Base-by-base conservation (phyloP, 805 yeast genomes). In the Yarrowia sp. region DNA sequence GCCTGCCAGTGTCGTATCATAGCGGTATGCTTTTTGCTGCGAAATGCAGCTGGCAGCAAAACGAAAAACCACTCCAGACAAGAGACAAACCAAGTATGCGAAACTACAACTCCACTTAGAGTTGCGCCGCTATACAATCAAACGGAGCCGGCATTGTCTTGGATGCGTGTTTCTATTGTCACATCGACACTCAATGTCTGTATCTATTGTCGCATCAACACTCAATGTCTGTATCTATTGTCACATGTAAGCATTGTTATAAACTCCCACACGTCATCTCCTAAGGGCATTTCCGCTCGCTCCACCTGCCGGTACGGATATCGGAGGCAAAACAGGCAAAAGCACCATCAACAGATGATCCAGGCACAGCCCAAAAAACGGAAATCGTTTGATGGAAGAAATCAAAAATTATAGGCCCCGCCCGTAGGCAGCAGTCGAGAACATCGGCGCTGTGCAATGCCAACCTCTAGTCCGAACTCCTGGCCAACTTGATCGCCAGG, bases 361-460 rank as follows among this genome's bases (percentile, higher is more conserved):
- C 14, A 9, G 16, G 24, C 36, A 14, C 53, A 27, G 27, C 35
- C 4, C 16, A 29, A 32, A 32, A 14, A 6, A n/a, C 6, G 12
- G 13, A 32, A 32, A n/a, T n/a, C 33, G n/a, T n/a, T n/a, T 22
- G 18, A 12, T 22, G 27, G 1, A 14, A 31, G 31, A 49, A 33
- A 33, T 22, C 41, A 49, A 49, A 51, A 35, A 35, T 35, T 51
- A 51, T 51, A 36, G 27, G 33, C 59, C 59, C 32, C 41, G 33
- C 42, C 42, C 38, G 31, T 33, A n/a, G 58, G 58, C 41, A 49
- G 41, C 41, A 33, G 58, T 32, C 35, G 22, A 18, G 55, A 31
- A 47, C 35, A 31, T 32, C 56, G 39, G 51, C 51, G 35, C 24
- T 44, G 58, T 33, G 58, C 58, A 32, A 49, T 33, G 58, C 41